Evolutionary conservation across 768 basidiomycete species (phyloP).

Genomic region (Boletellus emodensis): DNA sequence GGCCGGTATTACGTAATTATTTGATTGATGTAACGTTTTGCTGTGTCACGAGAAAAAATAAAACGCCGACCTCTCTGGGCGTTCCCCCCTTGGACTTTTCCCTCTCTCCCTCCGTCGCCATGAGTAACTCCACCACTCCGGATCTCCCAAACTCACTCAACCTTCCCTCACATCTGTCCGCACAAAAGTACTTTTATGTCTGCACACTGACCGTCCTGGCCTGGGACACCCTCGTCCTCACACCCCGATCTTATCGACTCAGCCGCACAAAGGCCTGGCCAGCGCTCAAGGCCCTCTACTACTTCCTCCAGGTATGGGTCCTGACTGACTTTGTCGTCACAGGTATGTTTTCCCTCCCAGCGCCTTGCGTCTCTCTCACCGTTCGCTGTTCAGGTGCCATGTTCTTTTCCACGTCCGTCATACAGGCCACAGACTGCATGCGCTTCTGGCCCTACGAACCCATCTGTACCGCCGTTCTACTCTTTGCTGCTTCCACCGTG

Average conservation of each 20-base stretch:
- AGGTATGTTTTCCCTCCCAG: conserved; percentile 39
- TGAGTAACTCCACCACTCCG: conserved; percentile 10
- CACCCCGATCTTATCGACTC: conserved; percentile 74
- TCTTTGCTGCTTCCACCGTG: conserved; percentile 64
- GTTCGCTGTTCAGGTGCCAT: conserved; percentile 55
- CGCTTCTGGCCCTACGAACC: conserved; percentile 83
- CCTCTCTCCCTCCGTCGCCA: conserved; percentile 1
- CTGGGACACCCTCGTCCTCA: conserved; percentile 85
- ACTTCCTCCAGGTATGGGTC: conserved; percentile 74
- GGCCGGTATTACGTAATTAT: conserved; percentile 17
- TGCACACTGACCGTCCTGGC: conserved; percentile 87
- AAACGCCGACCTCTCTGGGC: background rate
- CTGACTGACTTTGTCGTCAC: conserved; percentile 75
- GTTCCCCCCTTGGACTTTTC: background rate
- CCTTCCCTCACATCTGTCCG: conserved; percentile 72
- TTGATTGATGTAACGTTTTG: conserved; percentile 19
- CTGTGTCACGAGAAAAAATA: conserved; percentile 16
- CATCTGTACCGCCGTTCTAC: conserved; percentile 76
- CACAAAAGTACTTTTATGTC: conserved; percentile 87
- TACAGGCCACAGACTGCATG: conserved; percentile 49
- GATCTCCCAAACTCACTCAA: conserved; percentile 62
- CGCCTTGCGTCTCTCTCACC: background rate
- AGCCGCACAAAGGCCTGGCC: conserved; percentile 66
- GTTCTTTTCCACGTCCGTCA: conserved; percentile 77
- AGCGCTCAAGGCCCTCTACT: conserved; percentile 68